Base-by-base conservation (phyloP, 106 monocot genomes). In the Amphibolis antarctica region DNA sequence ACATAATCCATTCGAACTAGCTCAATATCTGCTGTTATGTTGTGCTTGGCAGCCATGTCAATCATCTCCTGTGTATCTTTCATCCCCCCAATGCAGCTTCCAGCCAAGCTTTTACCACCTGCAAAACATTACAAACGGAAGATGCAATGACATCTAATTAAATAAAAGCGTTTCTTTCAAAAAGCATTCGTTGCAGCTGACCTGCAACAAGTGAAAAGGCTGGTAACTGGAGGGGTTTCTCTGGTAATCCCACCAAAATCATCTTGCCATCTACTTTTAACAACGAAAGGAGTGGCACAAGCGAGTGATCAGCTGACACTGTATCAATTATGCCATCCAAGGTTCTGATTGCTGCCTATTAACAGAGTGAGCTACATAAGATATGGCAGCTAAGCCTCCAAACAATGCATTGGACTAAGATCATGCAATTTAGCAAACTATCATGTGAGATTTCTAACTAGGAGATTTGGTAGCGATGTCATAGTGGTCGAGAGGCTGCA, bases 241-340 rank as follows among this genome's bases (percentile, higher is more conserved):
- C 76, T 0, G 92, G 92, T 42, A 55, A 30, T 23, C 92, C 92
- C 1, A 88, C 63, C 69, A 93, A 63, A 60, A 93, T 79, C 82
- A 93, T 74, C 61, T 87, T 88, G 31, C 85, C 88, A 4, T 80
- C 69, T 1, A 73, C 17, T 64, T 93, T 93, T 48, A 93, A 58
- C 64, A 93, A 62, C 28, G 64, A 49, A 19, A 93, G 55, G 9
- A 88, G 50, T 0, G 92, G 82, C 1, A 46, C 13, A 1, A 93
- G 12, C 4, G 75, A 20, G 49, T 85, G 88, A 24, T 14, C 60
- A 1, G 80, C 92, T 43, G 92, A 88, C 5, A 82, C 92, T 1
- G 92, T 93, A 70, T 93, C 67, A 59, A 93, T 82, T 25, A 93
- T 88, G 14, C 92, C 92, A 70, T 93, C 88, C 85, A 93, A 75